Evolutionary conservation across 106 monocot genomes (phyloP).

Genomic region (Triglochin maritima): DNA sequence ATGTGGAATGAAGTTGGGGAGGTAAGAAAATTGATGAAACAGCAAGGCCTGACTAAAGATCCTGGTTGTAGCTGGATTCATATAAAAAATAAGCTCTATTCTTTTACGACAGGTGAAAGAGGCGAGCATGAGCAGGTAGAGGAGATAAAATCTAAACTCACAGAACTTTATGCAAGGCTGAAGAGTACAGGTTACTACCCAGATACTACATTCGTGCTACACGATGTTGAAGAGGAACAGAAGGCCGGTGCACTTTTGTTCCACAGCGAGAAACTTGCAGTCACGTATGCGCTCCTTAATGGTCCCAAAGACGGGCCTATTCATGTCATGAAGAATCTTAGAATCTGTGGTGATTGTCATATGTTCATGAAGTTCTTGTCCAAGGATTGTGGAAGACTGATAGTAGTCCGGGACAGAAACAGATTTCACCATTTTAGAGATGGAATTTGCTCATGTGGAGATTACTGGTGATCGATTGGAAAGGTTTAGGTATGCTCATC

Average conservation of each 20-base stretch:
- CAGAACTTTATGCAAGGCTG: slow-evolving; percentile 16
- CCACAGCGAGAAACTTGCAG: slow-evolving; percentile 48
- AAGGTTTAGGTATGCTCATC: too few relatives aligned
- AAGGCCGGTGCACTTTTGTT: slow-evolving; percentile 26
- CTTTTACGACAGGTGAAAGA: slow-evolving; percentile 27
- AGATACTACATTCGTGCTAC: slow-evolving; percentile 37
- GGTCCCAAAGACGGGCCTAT: slow-evolving; percentile 14
- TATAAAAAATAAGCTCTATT: slow-evolving; percentile 29
- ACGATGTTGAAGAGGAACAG: slow-evolving; percentile 50
- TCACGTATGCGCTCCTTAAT: slow-evolving; percentile 28
- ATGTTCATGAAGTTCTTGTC: slow-evolving; percentile 33
- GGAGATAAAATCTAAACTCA: slow-evolving; percentile 25
- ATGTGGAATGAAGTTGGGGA: slow-evolving; percentile 43
- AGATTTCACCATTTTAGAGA: slow-evolving; percentile 35
- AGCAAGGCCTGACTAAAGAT: slow-evolving; percentile 34
- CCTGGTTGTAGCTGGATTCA: slow-evolving; percentile 66
- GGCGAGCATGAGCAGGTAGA: slow-evolving; percentile 26
- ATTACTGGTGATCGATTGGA: slow-evolving; percentile 39
- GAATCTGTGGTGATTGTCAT: slow-evolving; percentile 53
- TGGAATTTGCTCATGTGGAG: slow-evolving; percentile 37
- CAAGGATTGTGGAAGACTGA: slow-evolving; percentile 9
- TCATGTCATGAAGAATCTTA: slow-evolving; percentile 40
- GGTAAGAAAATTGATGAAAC: slow-evolving; percentile 48
- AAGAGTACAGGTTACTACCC: slow-evolving; percentile 40
- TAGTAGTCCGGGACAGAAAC: slow-evolving; percentile 30